Conservation (phyloP, 495 filamentous ascomycete genomes). For the Lasiosphaeriaceae sp. region DNA sequence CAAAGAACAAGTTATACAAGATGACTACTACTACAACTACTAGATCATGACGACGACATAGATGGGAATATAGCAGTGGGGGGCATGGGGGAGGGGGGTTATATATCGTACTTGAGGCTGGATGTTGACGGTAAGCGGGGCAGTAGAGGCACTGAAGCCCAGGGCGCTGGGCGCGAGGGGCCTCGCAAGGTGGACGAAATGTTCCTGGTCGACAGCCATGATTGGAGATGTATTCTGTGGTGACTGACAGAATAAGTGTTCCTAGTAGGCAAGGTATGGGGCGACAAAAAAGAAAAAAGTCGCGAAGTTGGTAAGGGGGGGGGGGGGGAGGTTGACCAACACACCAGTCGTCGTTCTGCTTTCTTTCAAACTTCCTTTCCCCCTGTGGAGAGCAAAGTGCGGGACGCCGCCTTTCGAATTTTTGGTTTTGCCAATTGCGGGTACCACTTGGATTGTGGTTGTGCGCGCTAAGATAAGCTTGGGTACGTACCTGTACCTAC, state of each 20-base stretch:
- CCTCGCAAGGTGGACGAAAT: slow-evolving; percentile 90
- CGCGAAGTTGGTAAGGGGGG: slow-evolving; percentile 1
- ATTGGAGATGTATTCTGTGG: slow-evolving; percentile 31
- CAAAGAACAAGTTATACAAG: too few relatives aligned
- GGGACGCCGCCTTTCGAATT: slow-evolving; percentile 21
- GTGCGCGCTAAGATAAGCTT: slow-evolving; percentile 37
- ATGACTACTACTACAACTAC: too few relatives aligned
- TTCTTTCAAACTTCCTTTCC: slow-evolving; percentile 12
- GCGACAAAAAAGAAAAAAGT: slow-evolving; percentile 4
- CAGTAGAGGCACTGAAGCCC: slow-evolving; percentile 74
- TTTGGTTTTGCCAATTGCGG: slow-evolving; percentile 35
- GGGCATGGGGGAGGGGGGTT: slow-evolving; percentile 5
- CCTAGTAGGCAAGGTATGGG: neutral
- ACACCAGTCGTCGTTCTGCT: slow-evolving; percentile 17
- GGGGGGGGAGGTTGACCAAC: too few relatives aligned
- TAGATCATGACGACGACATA: neutral
- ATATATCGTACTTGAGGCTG: slow-evolving; percentile 77
- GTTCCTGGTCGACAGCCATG: slow-evolving; percentile 76
- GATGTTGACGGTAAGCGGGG: slow-evolving; percentile 87
- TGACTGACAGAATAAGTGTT: neutral
- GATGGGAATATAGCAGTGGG: neutral
- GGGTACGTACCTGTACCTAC: neutral
- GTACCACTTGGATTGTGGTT: slow-evolving; percentile 22
- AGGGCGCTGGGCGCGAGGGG: slow-evolving; percentile 77
- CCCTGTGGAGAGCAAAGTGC: slow-evolving; percentile 6